phyloP scores from a whole-genome alignment of 2,329 filamentous ascomycete species.

The Xylariaceae sp. region DNA sequence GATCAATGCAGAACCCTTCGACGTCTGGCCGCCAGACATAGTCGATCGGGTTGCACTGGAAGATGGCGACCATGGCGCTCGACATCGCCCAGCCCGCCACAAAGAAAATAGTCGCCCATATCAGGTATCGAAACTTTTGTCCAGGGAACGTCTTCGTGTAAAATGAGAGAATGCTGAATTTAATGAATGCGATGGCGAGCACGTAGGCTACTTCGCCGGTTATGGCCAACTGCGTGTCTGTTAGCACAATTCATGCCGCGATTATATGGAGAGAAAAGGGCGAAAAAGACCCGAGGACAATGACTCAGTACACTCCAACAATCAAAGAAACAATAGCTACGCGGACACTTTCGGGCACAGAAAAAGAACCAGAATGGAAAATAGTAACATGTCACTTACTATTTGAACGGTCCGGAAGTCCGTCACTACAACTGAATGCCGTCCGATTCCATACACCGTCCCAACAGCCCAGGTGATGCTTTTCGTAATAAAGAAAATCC shows the following conservation, averaged over 20 bases:
- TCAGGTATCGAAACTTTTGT: conserved; percentile 10
- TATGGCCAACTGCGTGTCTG: conserved; percentile 4
- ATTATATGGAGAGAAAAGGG: not conserved
- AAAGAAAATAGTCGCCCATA: conserved; percentile 8
- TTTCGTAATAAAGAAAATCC: conserved; percentile 4
- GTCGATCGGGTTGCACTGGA: conserved; percentile 14
- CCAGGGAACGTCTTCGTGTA: conserved; percentile 7
- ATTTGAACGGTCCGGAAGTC: conserved; percentile 12
- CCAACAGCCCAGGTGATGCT: conserved; percentile 8
- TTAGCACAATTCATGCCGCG: not conserved
- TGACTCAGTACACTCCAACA: not conserved
- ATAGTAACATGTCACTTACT: conserved; percentile 3
- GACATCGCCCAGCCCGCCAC: conserved; percentile 15
- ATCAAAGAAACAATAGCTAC: too few relatives aligned
- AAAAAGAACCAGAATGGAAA: too few relatives aligned
- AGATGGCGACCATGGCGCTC: conserved; percentile 10
- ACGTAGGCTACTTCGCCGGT: conserved; percentile 14
- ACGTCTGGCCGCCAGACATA: conserved; percentile 10
- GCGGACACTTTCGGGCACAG: too few relatives aligned
- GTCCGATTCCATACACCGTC: conserved; percentile 11
- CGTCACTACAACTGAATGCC: conserved; percentile 6
- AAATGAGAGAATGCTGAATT: conserved; percentile 11
- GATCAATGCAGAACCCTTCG: conserved; percentile 5
- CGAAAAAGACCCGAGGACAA: not conserved
- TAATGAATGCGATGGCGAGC: conserved; percentile 9